Evolutionary conservation across 2,329 filamentous ascomycete species (phyloP), one percentile per base, ranked within the genome.

Genomic region (Dactylellina drechsleri): DNA sequence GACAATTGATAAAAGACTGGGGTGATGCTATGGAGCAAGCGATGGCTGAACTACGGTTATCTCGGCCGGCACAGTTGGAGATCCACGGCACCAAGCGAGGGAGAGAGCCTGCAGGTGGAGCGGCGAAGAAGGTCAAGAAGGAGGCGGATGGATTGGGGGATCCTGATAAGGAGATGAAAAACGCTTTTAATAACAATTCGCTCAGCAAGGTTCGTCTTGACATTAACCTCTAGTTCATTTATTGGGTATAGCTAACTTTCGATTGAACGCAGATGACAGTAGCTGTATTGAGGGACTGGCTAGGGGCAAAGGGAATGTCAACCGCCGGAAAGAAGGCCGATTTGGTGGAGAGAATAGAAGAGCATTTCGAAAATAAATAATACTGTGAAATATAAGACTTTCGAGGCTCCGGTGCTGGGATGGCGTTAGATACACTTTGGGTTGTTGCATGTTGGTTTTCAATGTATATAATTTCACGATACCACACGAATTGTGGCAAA

Each of bases 1-100:
- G 93, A 0, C 87, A 88, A 1, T 92, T 92, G 79, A 86, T 97
- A 8, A 84, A 90, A 53, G 89, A 92, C 40, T 97, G 93, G 89
- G 89, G 91, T 2, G 84, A 87, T 41, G 85, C 86, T 10, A 85
- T 97, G 4, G 87, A 91, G 31, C 0, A 80, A 78, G 1, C 79
- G 26, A 71, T 49, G 70, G 56, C 16, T 26, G 76, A 76, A 20
- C 43, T 76, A 4, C 53, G 47, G 20, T 26, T 75, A 54, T 13
- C 68, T 26, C 49, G 47, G n/a, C 65, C 71, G 10, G 60, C 43
- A 15, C 59, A 67, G 18, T 26, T 66, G 5, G 71, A 76, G 36
- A 53, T 67, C 7, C 72, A 76, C 31, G 71, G 66, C n/a, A 74
- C 58, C 5, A 80, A 80, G 70, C 77, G 76, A 64, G 72, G 67